These are phyloP conservation scores for Halenospora varia DNA, from an alignment of 495 filamentous ascomycete species.

Conservation along the genomic window DNA sequence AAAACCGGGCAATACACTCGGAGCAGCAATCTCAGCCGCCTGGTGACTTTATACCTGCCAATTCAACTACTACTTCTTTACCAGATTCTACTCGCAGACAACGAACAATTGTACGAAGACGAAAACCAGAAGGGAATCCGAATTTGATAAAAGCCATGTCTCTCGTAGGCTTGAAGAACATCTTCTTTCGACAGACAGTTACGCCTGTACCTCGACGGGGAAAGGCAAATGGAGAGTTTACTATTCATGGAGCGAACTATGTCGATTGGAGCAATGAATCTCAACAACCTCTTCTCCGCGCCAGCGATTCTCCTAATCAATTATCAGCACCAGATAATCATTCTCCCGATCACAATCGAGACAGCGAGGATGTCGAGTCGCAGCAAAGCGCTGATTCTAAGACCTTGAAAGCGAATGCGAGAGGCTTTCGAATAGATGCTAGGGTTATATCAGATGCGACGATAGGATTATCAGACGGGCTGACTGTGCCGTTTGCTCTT, in stretches of 20 bases:
- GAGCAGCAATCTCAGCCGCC: too few species aligned
- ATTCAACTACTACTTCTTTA: too few species aligned
- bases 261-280: constrained; percentile 4
- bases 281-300: constrained; percentile 2
- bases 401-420: constrained; percentile 11
- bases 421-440: constrained; percentile 33
- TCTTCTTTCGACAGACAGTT: constrained; percentile 19
- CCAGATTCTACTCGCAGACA: too few species aligned
- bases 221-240: background rate
- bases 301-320: too few species aligned
- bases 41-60: too few species aligned
- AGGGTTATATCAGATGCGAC: constrained; percentile 55
- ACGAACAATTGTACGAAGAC: too few species aligned
- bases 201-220: constrained; percentile 5
- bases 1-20: too few species aligned
- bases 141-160: constrained; percentile 20
- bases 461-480: constrained; percentile 60
- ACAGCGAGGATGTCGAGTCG: constrained; percentile 18
- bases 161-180: constrained; percentile 24
- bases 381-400: constrained; percentile 19
- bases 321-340: too few species aligned
- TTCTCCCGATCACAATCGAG: background rate
- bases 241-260: background rate
- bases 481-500: constrained; percentile 63
- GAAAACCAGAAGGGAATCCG: too few species aligned